A percentile compares a stretch with the other conserved stretches of the same genome.
Evolutionary conservation across 2,329 filamentous ascomycete species (phyloP).

Genomic region (Calonectria pseudoturangicola): DNA sequence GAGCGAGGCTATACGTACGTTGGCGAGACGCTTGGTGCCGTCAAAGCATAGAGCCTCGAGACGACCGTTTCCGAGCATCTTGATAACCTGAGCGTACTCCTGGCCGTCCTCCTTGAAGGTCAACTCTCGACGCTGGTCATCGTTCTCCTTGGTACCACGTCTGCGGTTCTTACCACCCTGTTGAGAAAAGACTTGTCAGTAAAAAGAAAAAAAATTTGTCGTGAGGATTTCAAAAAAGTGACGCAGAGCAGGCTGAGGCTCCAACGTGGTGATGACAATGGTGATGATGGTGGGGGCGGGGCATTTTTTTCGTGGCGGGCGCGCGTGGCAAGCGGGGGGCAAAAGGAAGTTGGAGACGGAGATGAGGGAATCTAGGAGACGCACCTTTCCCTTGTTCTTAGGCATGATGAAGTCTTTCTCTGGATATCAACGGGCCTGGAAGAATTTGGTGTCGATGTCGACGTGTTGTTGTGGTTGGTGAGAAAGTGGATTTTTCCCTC

Average conservation of each 20-base stretch:
- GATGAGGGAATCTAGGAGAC: slow-evolving; percentile 50
- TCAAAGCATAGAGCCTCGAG: slow-evolving; percentile 97
- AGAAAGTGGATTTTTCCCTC: slow-evolving; percentile 54
- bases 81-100: slow-evolving; percentile 75
- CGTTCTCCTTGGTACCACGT: slow-evolving; percentile 99
- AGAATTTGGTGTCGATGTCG: slow-evolving; percentile 48
- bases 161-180: slow-evolving; percentile 98
- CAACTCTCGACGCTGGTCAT: slow-evolving; percentile 99
- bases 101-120: slow-evolving; percentile 99
- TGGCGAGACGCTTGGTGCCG: slow-evolving; percentile 72
- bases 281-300: slow-evolving; percentile 56
- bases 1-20: slow-evolving; percentile 56
- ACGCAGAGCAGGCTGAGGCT: slow-evolving; percentile 20
- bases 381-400: slow-evolving; percentile 99
- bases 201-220: neutral
- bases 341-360: slow-evolving; percentile 10
- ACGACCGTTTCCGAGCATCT: slow-evolving; percentile 97
- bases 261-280: slow-evolving; percentile 37
- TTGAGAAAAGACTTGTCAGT: slow-evolving; percentile 50
- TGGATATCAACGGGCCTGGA: slow-evolving; percentile 28
- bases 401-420: slow-evolving; percentile 79
- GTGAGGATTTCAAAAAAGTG: neutral
- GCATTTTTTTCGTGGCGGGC: slow-evolving; percentile 40
- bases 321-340: slow-evolving; percentile 31
- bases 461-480: slow-evolving; percentile 53